phyloP scores from a whole-genome alignment of 2,329 filamentous ascomycete species.

The Tothia fuscella region DNA sequence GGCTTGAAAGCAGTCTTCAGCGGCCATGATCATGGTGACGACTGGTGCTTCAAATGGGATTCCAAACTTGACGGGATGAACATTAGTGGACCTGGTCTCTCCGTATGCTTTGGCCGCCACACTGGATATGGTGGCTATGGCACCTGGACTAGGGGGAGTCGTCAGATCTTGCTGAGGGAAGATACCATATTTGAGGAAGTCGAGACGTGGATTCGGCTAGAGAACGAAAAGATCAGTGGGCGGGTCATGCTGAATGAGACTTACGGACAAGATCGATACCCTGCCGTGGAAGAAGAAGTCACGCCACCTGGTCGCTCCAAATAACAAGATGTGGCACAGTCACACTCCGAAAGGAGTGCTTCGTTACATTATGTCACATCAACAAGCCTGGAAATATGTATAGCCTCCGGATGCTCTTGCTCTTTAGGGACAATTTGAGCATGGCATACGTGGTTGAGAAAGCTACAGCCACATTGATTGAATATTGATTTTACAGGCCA shows the following conservation, averaged over 20 bases:
- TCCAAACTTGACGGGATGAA: slow-evolving; percentile 18
- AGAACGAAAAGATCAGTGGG: slow-evolving; percentile 41
- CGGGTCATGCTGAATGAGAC: slow-evolving; percentile 46
- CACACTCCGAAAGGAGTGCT: too few species aligned
- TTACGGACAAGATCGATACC: slow-evolving; percentile 45
- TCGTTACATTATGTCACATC: too few species aligned
- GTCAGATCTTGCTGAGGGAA: slow-evolving; percentile 42
- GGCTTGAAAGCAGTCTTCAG: slow-evolving; percentile 49
- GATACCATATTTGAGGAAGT: slow-evolving; percentile 30
- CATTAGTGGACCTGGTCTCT: slow-evolving; percentile 31
- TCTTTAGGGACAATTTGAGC: too few species aligned
- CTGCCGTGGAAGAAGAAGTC: background rate
- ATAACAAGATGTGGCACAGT: too few species aligned
- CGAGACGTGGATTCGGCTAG: slow-evolving; percentile 51
- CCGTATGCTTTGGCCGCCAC: slow-evolving; percentile 51
- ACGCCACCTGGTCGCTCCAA: too few species aligned
- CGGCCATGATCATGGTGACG: slow-evolving; percentile 49
- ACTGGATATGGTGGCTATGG: slow-evolving; percentile 61
- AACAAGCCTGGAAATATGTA: too few species aligned
- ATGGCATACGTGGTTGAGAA: too few species aligned
- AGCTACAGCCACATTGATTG: too few species aligned
- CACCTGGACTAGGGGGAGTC: slow-evolving; percentile 47
- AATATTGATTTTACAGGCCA: too few species aligned
- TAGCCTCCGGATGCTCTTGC: too few species aligned
- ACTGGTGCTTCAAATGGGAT: slow-evolving; percentile 36